Percentiles rank a stretch among this genome's conserved stretches.
These are phyloP conservation scores for Phalaenopsis aphrodite DNA, from an alignment of 106 monocot genomes.

Conservation along the genomic window DNA sequence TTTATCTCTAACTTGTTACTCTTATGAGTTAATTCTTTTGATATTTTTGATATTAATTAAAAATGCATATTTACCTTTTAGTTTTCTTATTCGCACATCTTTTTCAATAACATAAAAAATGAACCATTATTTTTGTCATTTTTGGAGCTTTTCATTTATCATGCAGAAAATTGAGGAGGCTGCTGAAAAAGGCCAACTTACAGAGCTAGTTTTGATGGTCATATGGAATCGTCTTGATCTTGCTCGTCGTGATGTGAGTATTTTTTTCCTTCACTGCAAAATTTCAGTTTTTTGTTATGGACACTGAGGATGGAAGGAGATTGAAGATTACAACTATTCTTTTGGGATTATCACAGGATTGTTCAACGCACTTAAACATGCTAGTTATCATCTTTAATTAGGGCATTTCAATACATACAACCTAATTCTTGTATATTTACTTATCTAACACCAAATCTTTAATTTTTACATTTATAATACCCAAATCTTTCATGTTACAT, in stretches of 20 bases:
- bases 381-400: background rate
- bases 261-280: background rate
- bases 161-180: constrained; percentile 89
- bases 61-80: background rate
- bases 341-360: background rate
- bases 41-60: background rate
- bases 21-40: background rate
- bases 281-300: background rate
- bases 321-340: too few species aligned
- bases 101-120: background rate
- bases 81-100: background rate
- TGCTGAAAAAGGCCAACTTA: constrained; percentile 87
- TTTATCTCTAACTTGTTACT: background rate
- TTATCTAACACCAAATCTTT: too few species aligned
- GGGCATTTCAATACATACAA: too few species aligned
- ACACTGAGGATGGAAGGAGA: background rate
- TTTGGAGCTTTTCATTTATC: constrained; percentile 1
- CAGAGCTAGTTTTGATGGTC: constrained; percentile 84
- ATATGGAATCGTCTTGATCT: constrained; percentile 93
- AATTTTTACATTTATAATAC: too few species aligned
- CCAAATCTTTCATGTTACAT: too few species aligned
- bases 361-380: background rate
- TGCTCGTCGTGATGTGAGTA: constrained; percentile 76
- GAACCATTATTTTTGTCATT: background rate
- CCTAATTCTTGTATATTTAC: too few species aligned